Conservation (phyloP, 768 basidiomycete species). For the Suillus subalutaceus region DNA sequence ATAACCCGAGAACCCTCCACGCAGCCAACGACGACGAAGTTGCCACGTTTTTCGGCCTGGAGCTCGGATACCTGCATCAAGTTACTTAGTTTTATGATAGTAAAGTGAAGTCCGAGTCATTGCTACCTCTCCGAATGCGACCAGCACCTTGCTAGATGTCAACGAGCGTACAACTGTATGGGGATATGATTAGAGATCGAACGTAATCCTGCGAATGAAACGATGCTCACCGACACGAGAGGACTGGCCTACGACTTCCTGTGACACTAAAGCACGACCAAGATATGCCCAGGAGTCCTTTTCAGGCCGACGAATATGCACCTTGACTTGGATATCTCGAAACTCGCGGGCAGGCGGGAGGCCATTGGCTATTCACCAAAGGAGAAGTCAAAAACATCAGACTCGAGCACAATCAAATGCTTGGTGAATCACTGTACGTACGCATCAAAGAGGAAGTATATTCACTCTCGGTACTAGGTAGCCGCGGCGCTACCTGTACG, state of each 20-base stretch:
- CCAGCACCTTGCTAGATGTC: conserved; percentile 67
- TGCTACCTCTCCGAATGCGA: conserved; percentile 68
- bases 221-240: conserved; percentile 73
- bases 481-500: conserved; percentile 19
- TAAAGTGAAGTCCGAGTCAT: neutral
- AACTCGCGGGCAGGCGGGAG: conserved; percentile 51
- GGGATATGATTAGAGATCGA: conserved; percentile 14
- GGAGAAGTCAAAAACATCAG: conserved; percentile 1
- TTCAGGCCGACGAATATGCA: conserved; percentile 80
- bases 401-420: conserved; percentile 2
- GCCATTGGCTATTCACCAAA: conserved; percentile 7
- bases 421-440: conserved; percentile 5
- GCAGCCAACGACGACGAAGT: conserved; percentile 83
- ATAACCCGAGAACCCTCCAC: conserved; percentile 74
- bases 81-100: conserved; percentile 7
- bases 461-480: conserved; percentile 3
- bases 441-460: conserved; percentile 6
- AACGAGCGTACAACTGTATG: conserved; percentile 44
- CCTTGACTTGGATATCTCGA: conserved; percentile 81
- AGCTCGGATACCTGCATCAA: conserved; percentile 59
- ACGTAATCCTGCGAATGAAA: conserved; percentile 6
- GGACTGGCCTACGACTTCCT: conserved; percentile 74
- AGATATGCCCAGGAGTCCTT: conserved; percentile 82
- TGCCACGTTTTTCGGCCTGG: conserved; percentile 86
- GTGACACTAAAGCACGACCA: conserved; percentile 74